These are phyloP conservation scores for Phalaenopsis hybrid DNA, from an alignment of 116 monocot genomes.

Conservation along the genomic window DNA sequence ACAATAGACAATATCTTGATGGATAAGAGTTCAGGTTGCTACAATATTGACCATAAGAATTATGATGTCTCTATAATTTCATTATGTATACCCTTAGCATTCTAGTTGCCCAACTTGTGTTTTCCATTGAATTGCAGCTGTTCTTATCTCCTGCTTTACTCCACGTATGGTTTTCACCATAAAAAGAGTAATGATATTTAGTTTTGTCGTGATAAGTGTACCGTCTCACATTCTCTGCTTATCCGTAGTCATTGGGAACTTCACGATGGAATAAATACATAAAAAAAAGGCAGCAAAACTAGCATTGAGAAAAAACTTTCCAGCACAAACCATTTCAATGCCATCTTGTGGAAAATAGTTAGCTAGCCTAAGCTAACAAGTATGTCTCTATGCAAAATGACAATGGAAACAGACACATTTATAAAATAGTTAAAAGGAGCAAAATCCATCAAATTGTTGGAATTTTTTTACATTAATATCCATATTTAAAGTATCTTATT, in stretches of 20 bases:
- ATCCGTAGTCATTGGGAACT: not conserved
- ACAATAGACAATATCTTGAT: too few species aligned
- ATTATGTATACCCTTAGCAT: not conserved
- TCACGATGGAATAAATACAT: not conserved
- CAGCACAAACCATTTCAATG: not conserved
- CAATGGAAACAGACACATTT: not conserved
- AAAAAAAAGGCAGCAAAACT: too few species aligned
- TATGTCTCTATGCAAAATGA: not conserved
- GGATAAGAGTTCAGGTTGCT: too few species aligned
- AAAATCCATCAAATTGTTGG: not conserved
- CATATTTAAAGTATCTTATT: not conserved
- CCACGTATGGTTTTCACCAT: too few species aligned
- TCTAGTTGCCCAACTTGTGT: not conserved
- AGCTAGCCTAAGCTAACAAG: too few species aligned
- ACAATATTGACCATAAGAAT: not conserved
- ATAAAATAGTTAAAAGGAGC: not conserved
- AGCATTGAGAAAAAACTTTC: not conserved
- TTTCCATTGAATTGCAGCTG: not conserved
- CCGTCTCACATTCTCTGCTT: too few species aligned
- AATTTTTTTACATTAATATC: not conserved
- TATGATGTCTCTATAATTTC: not conserved
- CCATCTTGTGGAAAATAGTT: too few species aligned
- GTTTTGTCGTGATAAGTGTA: too few species aligned
- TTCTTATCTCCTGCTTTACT: too few species aligned
- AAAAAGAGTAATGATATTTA: too few species aligned